Evolutionary conservation across 2,329 filamentous ascomycete genomes (phyloP).

Genomic region (Xylariales sp.): DNA sequence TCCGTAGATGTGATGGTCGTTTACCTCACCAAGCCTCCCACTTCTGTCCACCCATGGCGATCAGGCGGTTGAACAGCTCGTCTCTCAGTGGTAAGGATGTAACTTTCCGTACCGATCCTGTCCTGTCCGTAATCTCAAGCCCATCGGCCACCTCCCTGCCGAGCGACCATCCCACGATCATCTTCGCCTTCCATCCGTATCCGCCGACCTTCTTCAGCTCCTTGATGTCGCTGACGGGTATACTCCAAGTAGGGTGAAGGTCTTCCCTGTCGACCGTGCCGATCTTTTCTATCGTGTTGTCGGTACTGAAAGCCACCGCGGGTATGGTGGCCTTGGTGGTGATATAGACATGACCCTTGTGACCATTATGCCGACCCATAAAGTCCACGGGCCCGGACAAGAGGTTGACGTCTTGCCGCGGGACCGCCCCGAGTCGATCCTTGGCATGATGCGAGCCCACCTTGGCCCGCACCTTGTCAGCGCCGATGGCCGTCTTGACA

Average conservation of each 20-base stretch:
- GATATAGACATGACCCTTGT: slow-evolving; percentile 69
- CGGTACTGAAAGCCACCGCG: slow-evolving; percentile 60
- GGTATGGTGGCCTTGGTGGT: slow-evolving; percentile 62
- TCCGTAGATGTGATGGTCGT: neutral
- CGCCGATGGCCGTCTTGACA: slow-evolving; percentile 66
- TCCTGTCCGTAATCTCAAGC: slow-evolving; percentile 58
- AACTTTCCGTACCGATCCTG: slow-evolving; percentile 52
- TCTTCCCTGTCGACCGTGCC: slow-evolving; percentile 54
- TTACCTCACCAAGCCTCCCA: slow-evolving; percentile 66
- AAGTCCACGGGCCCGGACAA: slow-evolving; percentile 71
- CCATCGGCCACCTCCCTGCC: slow-evolving; percentile 72
- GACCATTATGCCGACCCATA: slow-evolving; percentile 63
- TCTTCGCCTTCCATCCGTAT: slow-evolving; percentile 78
- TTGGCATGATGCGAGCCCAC: slow-evolving; percentile 57
- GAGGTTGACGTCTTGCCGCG: slow-evolving; percentile 37
- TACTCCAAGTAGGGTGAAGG: slow-evolving; percentile 60
- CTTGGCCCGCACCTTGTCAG: slow-evolving; percentile 67
- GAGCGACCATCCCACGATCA: slow-evolving; percentile 76
- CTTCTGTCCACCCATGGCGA: slow-evolving; percentile 74
- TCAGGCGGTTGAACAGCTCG: slow-evolving; percentile 76
- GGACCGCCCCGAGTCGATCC: slow-evolving; percentile 67
- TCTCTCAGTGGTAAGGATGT: slow-evolving; percentile 70
- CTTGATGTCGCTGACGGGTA: slow-evolving; percentile 65
- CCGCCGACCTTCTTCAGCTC: slow-evolving; percentile 78
- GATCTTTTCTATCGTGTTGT: slow-evolving; percentile 50